Evolutionary conservation across 345 rosid species (phyloP).

Genomic region (Eucalyptus tenuipes): DNA sequence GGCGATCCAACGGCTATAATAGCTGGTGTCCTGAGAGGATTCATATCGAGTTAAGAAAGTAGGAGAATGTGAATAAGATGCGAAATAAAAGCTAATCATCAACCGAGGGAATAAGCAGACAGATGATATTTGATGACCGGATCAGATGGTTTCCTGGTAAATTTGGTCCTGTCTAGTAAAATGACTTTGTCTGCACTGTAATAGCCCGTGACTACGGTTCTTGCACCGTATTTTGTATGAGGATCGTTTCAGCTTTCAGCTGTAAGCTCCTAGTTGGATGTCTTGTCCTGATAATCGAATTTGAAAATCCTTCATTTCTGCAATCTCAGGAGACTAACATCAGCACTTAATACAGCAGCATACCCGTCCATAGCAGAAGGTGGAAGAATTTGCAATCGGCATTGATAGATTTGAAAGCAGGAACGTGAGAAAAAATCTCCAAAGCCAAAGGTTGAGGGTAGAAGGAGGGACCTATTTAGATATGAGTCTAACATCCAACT

Average conservation of each 20-base stretch:
- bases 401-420: background rate
- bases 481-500: background rate
- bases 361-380: background rate
- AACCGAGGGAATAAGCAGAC: background rate
- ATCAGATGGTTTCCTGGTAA: background rate
- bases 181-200: background rate
- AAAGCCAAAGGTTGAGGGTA: background rate
- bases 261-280: background rate
- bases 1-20: conserved; percentile 35
- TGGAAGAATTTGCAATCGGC: background rate
- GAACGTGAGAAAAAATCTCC: background rate
- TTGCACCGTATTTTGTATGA: background rate
- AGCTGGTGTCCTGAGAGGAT: conserved; percentile 22
- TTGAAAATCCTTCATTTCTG: background rate
- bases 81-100: background rate
- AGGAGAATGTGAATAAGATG: background rate
- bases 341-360: background rate
- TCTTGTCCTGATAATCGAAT: background rate
- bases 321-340: background rate
- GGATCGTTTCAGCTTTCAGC: background rate
- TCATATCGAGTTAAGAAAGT: conserved; percentile 7
- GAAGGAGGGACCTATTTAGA: background rate
- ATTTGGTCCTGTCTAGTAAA: background rate
- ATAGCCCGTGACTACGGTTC: background rate
- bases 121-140: background rate